These are phyloP conservation scores for Tetrastigma voinierianum DNA, from an alignment of 164 flowering plant genomes.

Conservation along the genomic window DNA sequence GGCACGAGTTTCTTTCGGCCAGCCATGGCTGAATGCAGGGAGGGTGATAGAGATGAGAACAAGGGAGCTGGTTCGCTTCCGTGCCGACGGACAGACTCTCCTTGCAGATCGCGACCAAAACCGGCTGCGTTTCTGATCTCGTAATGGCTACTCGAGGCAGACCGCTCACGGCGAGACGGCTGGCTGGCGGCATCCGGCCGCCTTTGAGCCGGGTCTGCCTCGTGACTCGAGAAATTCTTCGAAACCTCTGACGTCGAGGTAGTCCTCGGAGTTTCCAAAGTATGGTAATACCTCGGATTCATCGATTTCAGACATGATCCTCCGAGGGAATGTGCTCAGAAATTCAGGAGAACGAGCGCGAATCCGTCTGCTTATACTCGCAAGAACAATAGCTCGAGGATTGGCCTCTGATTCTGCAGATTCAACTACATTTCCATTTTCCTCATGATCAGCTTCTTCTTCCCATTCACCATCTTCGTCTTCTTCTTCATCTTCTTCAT, in stretches of 20 bases:
- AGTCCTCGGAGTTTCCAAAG: slow-evolving; percentile 40
- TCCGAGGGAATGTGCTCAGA: slow-evolving; percentile 23
- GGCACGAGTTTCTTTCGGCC: slow-evolving; percentile 82
- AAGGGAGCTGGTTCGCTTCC: slow-evolving; percentile 76
- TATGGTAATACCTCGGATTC: slow-evolving; percentile 24
- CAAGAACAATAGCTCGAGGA: slow-evolving; percentile 12
- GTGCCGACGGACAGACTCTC: slow-evolving; percentile 53
- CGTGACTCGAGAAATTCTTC: slow-evolving; percentile 59
- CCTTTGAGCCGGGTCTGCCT: too few species aligned
- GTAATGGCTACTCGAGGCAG: slow-evolving; percentile 53
- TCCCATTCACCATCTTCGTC: slow-evolving; percentile 42
- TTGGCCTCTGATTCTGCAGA: slow-evolving; percentile 19
- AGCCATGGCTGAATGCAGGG: slow-evolving; percentile 87
- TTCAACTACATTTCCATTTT: slow-evolving; percentile 22
- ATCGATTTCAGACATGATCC: slow-evolving; percentile 33
- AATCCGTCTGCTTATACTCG: slow-evolving; percentile 17
- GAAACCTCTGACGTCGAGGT: slow-evolving; percentile 56
- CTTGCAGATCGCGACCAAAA: slow-evolving; percentile 74
- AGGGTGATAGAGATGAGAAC: slow-evolving; percentile 80
- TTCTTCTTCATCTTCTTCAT: slow-evolving; percentile 35
- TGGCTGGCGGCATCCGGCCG: too few species aligned
- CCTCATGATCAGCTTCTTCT: slow-evolving; percentile 47
- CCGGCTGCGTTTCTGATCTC: slow-evolving; percentile 44
- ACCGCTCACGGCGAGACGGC: slow-evolving; percentile 51
- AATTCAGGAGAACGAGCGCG: slow-evolving; percentile 33